Evolutionary conservation across 805 yeast genomes (phyloP).

Genomic region (Vanderwaltozyma tropicalis): DNA sequence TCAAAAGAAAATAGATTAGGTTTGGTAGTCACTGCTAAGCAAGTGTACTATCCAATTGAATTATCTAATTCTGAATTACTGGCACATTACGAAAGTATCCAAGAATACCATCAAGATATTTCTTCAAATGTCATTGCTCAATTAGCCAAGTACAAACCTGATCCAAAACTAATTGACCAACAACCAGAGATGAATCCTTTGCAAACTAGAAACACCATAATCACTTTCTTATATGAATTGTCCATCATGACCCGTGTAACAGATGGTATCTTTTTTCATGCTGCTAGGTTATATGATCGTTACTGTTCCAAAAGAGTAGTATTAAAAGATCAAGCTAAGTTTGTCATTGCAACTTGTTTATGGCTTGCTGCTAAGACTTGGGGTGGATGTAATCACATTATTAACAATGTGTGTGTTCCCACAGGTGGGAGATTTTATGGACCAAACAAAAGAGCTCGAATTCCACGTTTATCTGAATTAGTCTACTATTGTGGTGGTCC

Average conservation of each 20-base stretch:
- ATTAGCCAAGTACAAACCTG: slow-evolving; percentile 37
- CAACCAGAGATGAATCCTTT: slow-evolving; percentile 80
- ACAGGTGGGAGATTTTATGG: slow-evolving; percentile 54
- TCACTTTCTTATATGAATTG: slow-evolving; percentile 73
- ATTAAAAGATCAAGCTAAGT: slow-evolving; percentile 74
- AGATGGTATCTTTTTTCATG: slow-evolving; percentile 56
- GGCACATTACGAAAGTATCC: slow-evolving; percentile 35
- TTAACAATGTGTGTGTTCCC: slow-evolving; percentile 38
- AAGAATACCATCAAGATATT: slow-evolving; percentile 46
- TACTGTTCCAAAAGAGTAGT: slow-evolving; percentile 84
- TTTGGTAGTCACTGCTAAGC: slow-evolving; percentile 33
- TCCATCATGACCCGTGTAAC: slow-evolving; percentile 53
- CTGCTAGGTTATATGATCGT: slow-evolving; percentile 73
- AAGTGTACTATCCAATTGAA: slow-evolving; percentile 40
- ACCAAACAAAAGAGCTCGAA: slow-evolving; percentile 63
- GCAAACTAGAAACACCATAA: slow-evolving; percentile 55
- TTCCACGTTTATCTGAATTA: slow-evolving; percentile 65
- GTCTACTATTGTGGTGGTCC: slow-evolving; percentile 59
- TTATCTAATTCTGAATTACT: slow-evolving; percentile 41
- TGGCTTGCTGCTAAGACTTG: slow-evolving; percentile 88
- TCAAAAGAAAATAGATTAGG: slow-evolving; percentile 10
- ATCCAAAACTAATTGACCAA: slow-evolving; percentile 56
- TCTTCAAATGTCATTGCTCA: slow-evolving; percentile 30
- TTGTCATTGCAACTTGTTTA: slow-evolving; percentile 82
- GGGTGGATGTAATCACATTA: slow-evolving; percentile 63